Evolutionary conservation across 352 stramenopile genomes (phyloP).

Genomic region (Phytophthora aleatoria): DNA sequence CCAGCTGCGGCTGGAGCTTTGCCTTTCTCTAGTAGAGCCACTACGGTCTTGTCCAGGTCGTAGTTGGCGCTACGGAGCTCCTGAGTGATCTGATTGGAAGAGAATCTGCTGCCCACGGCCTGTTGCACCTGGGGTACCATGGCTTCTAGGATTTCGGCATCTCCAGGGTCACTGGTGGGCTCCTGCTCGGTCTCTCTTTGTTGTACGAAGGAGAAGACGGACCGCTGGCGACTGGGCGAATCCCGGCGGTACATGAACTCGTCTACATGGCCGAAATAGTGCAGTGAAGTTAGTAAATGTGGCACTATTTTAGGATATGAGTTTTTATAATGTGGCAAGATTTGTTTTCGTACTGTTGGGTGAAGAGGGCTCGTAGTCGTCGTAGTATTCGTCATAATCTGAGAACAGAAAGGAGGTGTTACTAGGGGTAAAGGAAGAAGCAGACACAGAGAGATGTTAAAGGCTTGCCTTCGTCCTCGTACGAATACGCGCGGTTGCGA

Average conservation of each 20-base stretch:
- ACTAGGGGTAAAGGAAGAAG: not conserved
- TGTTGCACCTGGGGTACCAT: constrained; percentile 66
- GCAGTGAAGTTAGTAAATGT: constrained; percentile 13
- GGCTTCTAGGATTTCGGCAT: constrained; percentile 54
- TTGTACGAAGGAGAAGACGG: constrained; percentile 84
- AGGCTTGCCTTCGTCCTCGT: constrained; percentile 77
- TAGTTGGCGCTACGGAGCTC: constrained; percentile 79
- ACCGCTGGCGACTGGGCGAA: constrained; percentile 75
- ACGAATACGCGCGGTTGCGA: constrained; percentile 89
- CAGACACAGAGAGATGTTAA: not conserved
- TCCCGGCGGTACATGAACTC: constrained; percentile 86
- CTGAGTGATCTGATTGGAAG: constrained; percentile 62
- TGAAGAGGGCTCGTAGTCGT: constrained; percentile 64
- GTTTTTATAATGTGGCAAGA: constrained; percentile 1
- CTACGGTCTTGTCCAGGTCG: constrained; percentile 75
- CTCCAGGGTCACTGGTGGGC: constrained; percentile 43
- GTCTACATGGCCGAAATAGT: constrained; percentile 35
- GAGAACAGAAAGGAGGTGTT: not conserved
- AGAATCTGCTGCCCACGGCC: constrained; percentile 57
- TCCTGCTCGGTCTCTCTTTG: constrained; percentile 32
- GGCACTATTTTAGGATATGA: not conserved
- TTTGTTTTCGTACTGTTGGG: constrained; percentile 54
- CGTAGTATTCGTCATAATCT: constrained; percentile 82
- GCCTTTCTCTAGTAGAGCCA: constrained; percentile 72
- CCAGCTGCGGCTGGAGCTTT: constrained; percentile 42